phyloP scores from a whole-genome alignment of 805 yeast genomes.

The Candida succiphila region DNA sequence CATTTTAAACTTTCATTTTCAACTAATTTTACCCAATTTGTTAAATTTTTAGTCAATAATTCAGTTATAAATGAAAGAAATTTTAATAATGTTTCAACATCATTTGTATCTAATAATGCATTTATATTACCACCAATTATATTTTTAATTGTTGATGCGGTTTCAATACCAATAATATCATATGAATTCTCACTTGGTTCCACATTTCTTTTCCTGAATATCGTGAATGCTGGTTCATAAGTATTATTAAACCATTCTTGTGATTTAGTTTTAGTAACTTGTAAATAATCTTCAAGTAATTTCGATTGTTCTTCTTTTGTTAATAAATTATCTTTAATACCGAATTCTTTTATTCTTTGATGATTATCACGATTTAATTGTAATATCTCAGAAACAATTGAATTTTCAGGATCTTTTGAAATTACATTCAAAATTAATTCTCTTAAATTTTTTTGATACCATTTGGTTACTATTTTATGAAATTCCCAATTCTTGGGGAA shows the following conservation, averaged over 20 bases:
- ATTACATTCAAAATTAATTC: conserved; percentile 54
- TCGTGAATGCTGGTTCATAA: conserved; percentile 22
- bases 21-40: conserved; percentile 11
- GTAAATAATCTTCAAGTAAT: conserved; percentile 69
- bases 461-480: conserved; percentile 39
- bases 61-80: conserved; percentile 15
- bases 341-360: conserved; percentile 39
- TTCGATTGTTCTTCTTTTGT: conserved; percentile 57
- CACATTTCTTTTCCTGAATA: conserved; percentile 51
- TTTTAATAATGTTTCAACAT: conserved; percentile 16
- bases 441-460: conserved; percentile 62
- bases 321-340: conserved; percentile 29
- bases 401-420: conserved; percentile 31
- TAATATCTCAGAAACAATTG: conserved; percentile 59
- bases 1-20: conserved; percentile 9
- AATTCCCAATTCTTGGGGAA: conserved; percentile 75
- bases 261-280: conserved; percentile 62
- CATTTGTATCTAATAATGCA: conserved; percentile 28
- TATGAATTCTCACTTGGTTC: conserved; percentile 45
- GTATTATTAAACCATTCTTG: conserved; percentile 73
- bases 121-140: conserved; percentile 19
- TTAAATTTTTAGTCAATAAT: conserved; percentile 11
- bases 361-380: conserved; percentile 68
- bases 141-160: conserved; percentile 15
- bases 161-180: conserved; percentile 18